These are phyloP conservation scores for Tylopilus sp. DNA, from an alignment of 768 basidiomycete genomes.

Conservation along the genomic window DNA sequence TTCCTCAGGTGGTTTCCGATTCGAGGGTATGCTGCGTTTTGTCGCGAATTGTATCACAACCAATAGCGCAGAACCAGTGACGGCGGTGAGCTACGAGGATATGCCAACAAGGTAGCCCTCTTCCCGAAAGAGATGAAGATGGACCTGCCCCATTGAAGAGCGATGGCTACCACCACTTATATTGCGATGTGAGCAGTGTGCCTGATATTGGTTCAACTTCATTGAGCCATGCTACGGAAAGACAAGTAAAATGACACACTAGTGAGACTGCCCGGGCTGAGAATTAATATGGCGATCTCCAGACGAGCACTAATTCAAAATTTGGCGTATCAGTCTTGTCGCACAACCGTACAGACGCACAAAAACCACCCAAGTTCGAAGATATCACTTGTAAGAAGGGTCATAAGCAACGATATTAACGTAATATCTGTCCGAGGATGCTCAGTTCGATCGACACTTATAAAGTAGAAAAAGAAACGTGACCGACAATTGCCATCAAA, in stretches of 20 bases:
- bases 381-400: constrained; percentile 40
- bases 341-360: background rate
- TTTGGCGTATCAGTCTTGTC: background rate
- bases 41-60: constrained; percentile 6
- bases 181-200: constrained; percentile 46
- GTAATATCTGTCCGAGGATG: constrained; percentile 30
- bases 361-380: constrained; percentile 47
- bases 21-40: background rate
- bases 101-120: background rate
- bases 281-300: background rate
- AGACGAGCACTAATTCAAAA: background rate
- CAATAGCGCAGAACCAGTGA: constrained; percentile 4
- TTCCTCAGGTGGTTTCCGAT: background rate
- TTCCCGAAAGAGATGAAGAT: background rate
- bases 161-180: constrained; percentile 55
- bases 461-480: background rate
- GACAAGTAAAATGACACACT: constrained; percentile 10
- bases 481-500: constrained; percentile 39
- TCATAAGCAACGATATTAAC: constrained; percentile 41
- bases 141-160: constrained; percentile 43
- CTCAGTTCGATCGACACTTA: background rate
- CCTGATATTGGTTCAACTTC: constrained; percentile 47
- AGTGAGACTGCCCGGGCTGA: constrained; percentile 19
- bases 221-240: background rate
- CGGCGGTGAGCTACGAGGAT: constrained; percentile 1